phyloP scores from a whole-genome alignment of 2,329 filamentous ascomycete genomes.

The Teratosphaeriaceae sp. region DNA sequence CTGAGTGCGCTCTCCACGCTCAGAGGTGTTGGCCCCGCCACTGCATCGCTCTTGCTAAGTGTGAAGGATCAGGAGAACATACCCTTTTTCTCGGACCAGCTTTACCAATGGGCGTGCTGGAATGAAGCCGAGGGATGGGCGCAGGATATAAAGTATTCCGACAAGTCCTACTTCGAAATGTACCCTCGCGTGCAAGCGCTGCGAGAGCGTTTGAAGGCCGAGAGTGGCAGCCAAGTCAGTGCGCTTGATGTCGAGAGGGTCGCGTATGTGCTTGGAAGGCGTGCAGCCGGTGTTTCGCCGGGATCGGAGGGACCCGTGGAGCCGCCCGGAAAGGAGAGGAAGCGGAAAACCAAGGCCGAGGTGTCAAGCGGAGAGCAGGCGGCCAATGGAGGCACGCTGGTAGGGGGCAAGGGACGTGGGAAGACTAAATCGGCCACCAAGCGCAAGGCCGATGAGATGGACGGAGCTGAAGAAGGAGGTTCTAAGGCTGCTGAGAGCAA shows the following conservation, averaged over 20 bases:
- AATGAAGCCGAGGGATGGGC: slow-evolving; percentile 31
- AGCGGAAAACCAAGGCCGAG: too few relatives aligned
- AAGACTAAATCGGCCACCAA: too few relatives aligned
- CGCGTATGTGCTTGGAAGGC: slow-evolving; percentile 61
- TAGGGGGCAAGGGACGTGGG: too few relatives aligned
- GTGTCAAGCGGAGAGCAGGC: too few relatives aligned
- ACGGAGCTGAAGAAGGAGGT: too few relatives aligned
- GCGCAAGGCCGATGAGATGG: too few relatives aligned
- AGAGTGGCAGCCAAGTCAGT: slow-evolving; percentile 30
- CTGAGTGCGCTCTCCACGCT: slow-evolving; percentile 55
- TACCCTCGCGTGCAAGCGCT: slow-evolving; percentile 30
- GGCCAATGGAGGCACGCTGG: too few relatives aligned
- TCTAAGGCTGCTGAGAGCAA: too few relatives aligned
- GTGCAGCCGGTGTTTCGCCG: background rate
- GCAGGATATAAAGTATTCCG: slow-evolving; percentile 59
- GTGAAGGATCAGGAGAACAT: slow-evolving; percentile 53
- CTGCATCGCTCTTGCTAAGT: slow-evolving; percentile 66
- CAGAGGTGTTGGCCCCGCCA: slow-evolving; percentile 73
- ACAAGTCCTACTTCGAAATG: slow-evolving; percentile 60
- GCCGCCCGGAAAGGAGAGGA: too few relatives aligned
- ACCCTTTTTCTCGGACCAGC: slow-evolving; percentile 76
- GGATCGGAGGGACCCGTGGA: too few relatives aligned
- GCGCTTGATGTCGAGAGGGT: slow-evolving; percentile 63
- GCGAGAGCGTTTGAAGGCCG: slow-evolving; percentile 39
- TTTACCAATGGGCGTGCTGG: slow-evolving; percentile 60